Percentiles rank a stretch among this genome's conserved stretches.
Conservation (phyloP, 108 stramenopile genomes). For the Fragilariopsis cylindrus region DNA sequence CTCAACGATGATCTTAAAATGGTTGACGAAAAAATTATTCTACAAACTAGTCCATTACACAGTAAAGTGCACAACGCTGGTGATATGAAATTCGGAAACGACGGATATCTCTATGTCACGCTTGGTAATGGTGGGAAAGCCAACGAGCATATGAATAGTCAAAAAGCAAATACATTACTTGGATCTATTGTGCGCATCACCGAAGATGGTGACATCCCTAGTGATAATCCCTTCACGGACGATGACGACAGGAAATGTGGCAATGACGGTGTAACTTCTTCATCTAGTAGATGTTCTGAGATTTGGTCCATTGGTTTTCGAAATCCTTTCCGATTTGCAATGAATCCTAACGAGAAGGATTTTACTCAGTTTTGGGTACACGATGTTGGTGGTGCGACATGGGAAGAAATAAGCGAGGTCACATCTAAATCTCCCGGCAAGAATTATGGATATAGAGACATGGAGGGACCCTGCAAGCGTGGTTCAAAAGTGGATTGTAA, state of each 20-base stretch:
- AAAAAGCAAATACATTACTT: conserved; percentile 15
- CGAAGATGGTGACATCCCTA: conserved; percentile 31
- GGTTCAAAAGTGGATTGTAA: conserved; percentile 17
- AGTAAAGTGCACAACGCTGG: conserved; percentile 33
- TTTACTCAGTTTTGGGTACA: conserved; percentile 17
- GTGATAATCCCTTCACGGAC: conserved; percentile 34
- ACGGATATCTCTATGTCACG: conserved; percentile 35
- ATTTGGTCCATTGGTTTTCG: conserved; percentile 34
- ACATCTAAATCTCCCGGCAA: conserved; percentile 15
- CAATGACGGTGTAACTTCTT: not conserved
- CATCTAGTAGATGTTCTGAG: conserved; percentile 19
- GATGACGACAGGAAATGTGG: conserved; percentile 11
- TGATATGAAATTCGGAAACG: conserved; percentile 38
- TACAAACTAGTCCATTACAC: conserved; percentile 18
- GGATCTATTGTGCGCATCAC: conserved; percentile 35
- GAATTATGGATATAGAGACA: conserved; percentile 31
- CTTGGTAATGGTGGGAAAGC: conserved; percentile 25
- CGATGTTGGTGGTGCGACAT: conserved; percentile 36
- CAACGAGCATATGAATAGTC: not conserved
- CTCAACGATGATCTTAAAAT: conserved; percentile 17
- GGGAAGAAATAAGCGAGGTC: conserved; percentile 37
- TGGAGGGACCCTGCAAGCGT: conserved; percentile 35
- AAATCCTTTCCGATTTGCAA: conserved; percentile 36
- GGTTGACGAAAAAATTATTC: conserved; percentile 25
- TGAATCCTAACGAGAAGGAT: conserved; percentile 34